A percentile compares a stretch with the other conserved stretches of the same genome.
Conservation (phyloP, 2,329 filamentous ascomycete species). For the Laburnicola sp. region DNA sequence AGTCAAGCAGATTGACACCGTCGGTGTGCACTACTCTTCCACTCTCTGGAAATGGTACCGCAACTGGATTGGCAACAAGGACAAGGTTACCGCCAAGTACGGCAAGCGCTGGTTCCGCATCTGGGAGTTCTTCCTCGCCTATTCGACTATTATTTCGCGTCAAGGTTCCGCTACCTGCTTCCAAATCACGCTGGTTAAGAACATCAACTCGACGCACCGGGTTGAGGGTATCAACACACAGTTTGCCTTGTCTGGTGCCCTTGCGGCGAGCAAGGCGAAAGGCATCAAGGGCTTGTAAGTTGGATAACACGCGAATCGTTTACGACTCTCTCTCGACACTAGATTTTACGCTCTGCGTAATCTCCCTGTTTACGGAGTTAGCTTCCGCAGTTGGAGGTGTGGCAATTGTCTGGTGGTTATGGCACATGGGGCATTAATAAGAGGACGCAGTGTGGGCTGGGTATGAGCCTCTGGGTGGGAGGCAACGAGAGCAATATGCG, state of each 20-base stretch:
- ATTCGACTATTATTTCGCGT: conserved; percentile 79
- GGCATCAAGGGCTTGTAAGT: conserved; percentile 15
- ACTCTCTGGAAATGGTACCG: conserved; percentile 98
- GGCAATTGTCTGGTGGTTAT: not conserved
- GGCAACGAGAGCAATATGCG: not conserved
- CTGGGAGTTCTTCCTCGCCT: conserved; percentile 90
- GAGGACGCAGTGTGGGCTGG: not conserved
- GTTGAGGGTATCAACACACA: conserved; percentile 73
- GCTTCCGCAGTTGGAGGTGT: not conserved
- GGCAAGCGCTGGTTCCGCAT: conserved; percentile 95
- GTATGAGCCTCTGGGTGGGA: not conserved
- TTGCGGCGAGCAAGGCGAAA: conserved; percentile 54
- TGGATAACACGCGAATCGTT: not conserved
- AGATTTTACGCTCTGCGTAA: not conserved
- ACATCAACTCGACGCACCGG: conserved; percentile 84
- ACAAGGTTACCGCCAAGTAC: conserved; percentile 94
- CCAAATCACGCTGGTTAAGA: conserved; percentile 86
- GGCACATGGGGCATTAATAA: not conserved
- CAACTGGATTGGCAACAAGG: conserved; percentile 93
- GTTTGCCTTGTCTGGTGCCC: conserved; percentile 68
- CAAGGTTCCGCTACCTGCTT: conserved; percentile 84
- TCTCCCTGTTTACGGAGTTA: conserved; percentile 1
- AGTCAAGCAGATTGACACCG: conserved; percentile 87
- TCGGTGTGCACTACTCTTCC: conserved; percentile 95
- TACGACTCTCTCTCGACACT: not conserved